These are phyloP conservation scores for Annulohypoxylon moriforme DNA, from an alignment of 495 filamentous ascomycete genomes.

Conservation along the genomic window DNA sequence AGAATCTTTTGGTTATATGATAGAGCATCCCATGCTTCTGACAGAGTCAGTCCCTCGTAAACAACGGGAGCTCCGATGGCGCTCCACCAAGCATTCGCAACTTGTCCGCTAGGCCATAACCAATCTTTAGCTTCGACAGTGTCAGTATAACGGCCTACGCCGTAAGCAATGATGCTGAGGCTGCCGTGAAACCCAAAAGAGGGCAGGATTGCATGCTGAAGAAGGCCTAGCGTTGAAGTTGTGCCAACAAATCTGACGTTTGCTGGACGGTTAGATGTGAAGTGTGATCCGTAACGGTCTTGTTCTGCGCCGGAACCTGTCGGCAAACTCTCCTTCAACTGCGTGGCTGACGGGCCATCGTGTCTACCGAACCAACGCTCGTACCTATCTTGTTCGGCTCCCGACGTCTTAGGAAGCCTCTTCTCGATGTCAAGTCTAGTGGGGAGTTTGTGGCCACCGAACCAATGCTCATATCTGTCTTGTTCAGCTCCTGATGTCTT, in stretches of 20 bases:
- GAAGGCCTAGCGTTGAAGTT: conserved; percentile 31
- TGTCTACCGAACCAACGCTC: conserved; percentile 33
- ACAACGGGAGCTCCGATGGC: conserved; percentile 61
- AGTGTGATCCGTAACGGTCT: conserved; percentile 33
- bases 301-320: conserved; percentile 31
- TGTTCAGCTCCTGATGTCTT: conserved; percentile 40
- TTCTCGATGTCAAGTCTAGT: conserved; percentile 37
- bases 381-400: conserved; percentile 41
- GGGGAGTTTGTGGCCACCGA: conserved; percentile 39
- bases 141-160: conserved; percentile 58
- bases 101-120: conserved; percentile 65
- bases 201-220: conserved; percentile 35
- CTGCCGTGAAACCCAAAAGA: conserved; percentile 36
- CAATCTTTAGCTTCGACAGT: conserved; percentile 68
- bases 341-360: background rate
- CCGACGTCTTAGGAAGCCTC: conserved; percentile 26
- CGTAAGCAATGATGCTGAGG: conserved; percentile 56
- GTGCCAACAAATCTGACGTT: conserved; percentile 20
- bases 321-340: conserved; percentile 26
- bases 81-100: conserved; percentile 69
- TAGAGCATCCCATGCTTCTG: conserved; percentile 56
- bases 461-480: conserved; percentile 43
- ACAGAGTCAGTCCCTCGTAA: conserved; percentile 53
- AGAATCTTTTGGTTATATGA: conserved; percentile 64
- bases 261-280: conserved; percentile 2